These are phyloP conservation scores for Fusarium buharicum DNA, from an alignment of 2,329 filamentous ascomycete species.

Conservation along the genomic window DNA sequence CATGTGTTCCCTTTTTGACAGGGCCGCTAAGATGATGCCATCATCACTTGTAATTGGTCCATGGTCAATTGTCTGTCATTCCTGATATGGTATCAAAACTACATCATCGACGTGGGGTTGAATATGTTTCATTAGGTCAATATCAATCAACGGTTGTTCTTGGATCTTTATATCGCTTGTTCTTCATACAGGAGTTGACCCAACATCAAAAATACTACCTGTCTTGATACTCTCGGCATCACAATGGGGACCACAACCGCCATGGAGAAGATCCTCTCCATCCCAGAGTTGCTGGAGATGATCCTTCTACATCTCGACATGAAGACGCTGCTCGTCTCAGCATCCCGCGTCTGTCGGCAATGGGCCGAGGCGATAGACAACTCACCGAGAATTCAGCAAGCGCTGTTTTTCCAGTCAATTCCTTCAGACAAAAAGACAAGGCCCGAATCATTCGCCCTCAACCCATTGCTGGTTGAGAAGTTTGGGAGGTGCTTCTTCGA, in stretches of 20 bases:
- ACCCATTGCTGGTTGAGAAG: conserved; percentile 32
- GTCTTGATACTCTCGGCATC: neutral
- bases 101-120: neutral
- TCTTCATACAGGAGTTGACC: neutral
- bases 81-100: neutral
- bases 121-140: neutral
- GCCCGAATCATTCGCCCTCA: conserved; percentile 8
- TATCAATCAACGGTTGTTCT: too few relatives aligned
- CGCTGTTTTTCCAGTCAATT: conserved; percentile 24
- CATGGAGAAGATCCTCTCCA: neutral
- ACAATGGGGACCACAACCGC: neutral
- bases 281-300: conserved; percentile 45
- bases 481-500: conserved; percentile 39
- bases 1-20: too few relatives aligned
- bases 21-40: too few relatives aligned
- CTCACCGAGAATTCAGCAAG: conserved; percentile 28
- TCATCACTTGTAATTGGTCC: conserved; percentile 10
- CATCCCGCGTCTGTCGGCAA: conserved; percentile 37
- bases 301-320: conserved; percentile 44
- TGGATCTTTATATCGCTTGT: neutral
- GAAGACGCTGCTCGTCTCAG: conserved; percentile 43
- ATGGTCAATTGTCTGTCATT: neutral
- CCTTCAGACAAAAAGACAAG: neutral
- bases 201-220: neutral
- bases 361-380: conserved; percentile 32